phyloP scores from a whole-genome alignment of 2,329 filamentous ascomycete genomes.

The Venturia nashicola region DNA sequence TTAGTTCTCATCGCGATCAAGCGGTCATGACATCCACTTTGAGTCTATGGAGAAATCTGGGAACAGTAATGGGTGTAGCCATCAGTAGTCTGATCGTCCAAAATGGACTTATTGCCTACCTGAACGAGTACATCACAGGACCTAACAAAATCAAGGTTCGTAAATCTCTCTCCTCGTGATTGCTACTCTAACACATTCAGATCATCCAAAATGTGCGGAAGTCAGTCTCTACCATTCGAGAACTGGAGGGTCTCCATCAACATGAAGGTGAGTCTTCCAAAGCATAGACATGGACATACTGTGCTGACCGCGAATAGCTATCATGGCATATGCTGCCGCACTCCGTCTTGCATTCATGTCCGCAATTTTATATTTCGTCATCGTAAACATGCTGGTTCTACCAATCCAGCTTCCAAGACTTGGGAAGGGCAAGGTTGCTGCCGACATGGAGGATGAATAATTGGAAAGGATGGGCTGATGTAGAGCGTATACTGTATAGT shows the following conservation, averaged over 20 bases:
- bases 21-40: slow-evolving; percentile 51
- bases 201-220: slow-evolving; percentile 37
- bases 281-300: neutral
- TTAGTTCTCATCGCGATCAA: slow-evolving; percentile 31
- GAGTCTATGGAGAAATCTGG: slow-evolving; percentile 58
- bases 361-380: slow-evolving; percentile 33
- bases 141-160: slow-evolving; percentile 40
- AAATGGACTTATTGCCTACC: slow-evolving; percentile 51
- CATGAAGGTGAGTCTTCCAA: slow-evolving; percentile 28
- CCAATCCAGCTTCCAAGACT: slow-evolving; percentile 44
- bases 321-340: slow-evolving; percentile 13
- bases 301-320: neutral
- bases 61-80: slow-evolving; percentile 62
- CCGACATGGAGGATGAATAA: slow-evolving; percentile 5
- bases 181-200: slow-evolving; percentile 12
- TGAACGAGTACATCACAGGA: slow-evolving; percentile 47
- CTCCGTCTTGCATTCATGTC: slow-evolving; percentile 31
- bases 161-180: neutral
- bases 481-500: neutral
- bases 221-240: slow-evolving; percentile 36
- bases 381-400: slow-evolving; percentile 37
- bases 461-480: neutral
- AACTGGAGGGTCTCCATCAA: slow-evolving; percentile 32
- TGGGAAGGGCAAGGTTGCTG: slow-evolving; percentile 19
- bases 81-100: slow-evolving; percentile 61